A percentile compares a stretch with the other conserved stretches of the same genome.
phyloP scores from a whole-genome alignment of 73 alveolate species.

The Uronychia setigera region DNA sequence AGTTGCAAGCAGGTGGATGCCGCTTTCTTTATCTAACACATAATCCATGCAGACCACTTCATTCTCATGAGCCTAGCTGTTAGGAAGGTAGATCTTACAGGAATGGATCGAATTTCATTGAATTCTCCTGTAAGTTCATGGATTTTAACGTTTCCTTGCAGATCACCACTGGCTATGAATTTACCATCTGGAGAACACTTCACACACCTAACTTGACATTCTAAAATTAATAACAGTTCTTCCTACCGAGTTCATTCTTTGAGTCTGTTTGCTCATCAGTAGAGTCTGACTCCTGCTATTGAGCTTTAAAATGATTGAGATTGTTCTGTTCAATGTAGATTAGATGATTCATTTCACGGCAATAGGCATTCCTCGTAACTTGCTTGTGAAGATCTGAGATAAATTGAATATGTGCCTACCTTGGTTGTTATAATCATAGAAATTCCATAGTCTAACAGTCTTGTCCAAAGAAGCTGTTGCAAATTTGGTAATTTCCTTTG shows the following conservation, averaged over 20 bases:
- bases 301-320: background rate
- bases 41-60: constrained; percentile 58
- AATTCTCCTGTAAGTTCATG: constrained; percentile 5
- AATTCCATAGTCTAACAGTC: constrained; percentile 86
- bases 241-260: constrained; percentile 4
- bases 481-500: constrained; percentile 72
- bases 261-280: background rate
- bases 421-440: constrained; percentile 24
- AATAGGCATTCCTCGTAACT: constrained; percentile 74
- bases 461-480: constrained; percentile 82
- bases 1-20: constrained; percentile 42
- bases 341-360: constrained; percentile 75
- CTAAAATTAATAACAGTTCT: background rate
- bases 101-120: background rate
- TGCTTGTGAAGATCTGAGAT: constrained; percentile 28
- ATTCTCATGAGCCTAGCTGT: constrained; percentile 60
- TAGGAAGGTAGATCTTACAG: background rate
- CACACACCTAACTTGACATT: constrained; percentile 26
- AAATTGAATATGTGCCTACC: constrained; percentile 31
- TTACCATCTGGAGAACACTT: constrained; percentile 56
- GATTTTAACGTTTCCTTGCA: constrained; percentile 51
- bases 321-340: constrained; percentile 42
- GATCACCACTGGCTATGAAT: constrained; percentile 67
- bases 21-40: constrained; percentile 4
- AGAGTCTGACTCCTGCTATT: too few relatives aligned